These are phyloP conservation scores for Blastobotrys petasosporus DNA, from an alignment of 1,139 yeast species.

Conservation along the genomic window DNA sequence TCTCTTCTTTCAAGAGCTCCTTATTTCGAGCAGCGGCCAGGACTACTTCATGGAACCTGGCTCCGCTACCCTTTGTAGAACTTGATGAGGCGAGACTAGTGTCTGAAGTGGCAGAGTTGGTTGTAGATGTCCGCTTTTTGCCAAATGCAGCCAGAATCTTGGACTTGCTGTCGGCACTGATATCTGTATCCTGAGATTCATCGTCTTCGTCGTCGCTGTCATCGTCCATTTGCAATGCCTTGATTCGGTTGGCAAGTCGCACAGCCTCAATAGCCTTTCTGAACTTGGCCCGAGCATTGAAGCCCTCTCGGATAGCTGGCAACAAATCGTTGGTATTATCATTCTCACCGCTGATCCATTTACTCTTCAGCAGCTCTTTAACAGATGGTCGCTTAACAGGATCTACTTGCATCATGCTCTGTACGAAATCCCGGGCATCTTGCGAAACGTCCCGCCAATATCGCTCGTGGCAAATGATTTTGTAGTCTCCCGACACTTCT, in stretches of 20 bases:
- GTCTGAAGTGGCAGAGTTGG: constrained; percentile 1
- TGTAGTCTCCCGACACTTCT: constrained; percentile 63
- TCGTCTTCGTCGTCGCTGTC: constrained; percentile 45
- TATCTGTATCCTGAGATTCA: constrained; percentile 1
- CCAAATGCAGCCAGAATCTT: constrained; percentile 4
- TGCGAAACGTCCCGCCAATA: constrained; percentile 78
- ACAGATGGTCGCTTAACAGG: constrained; percentile 68
- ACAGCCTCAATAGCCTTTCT: constrained; percentile 82
- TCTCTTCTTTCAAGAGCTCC: constrained; percentile 34
- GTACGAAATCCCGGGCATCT: constrained; percentile 70
- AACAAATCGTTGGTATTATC: constrained; percentile 52
- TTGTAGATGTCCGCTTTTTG: constrained; percentile 2
- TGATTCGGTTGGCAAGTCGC: constrained; percentile 65
- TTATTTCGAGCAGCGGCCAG: constrained; percentile 63
- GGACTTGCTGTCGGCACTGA: constrained; percentile 5
- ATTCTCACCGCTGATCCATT: constrained; percentile 53
- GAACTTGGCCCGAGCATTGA: constrained; percentile 80
- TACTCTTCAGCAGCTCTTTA: constrained; percentile 52
- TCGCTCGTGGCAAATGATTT: constrained; percentile 74
- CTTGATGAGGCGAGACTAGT: not conserved
- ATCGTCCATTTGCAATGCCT: constrained; percentile 49
- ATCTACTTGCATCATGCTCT: constrained; percentile 56
- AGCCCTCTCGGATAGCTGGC: constrained; percentile 65
- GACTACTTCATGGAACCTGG: constrained; percentile 69
- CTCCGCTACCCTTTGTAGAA: constrained; percentile 15